Conservation (phyloP, 257 asterid genomes). For the Primulina eburnea region DNA sequence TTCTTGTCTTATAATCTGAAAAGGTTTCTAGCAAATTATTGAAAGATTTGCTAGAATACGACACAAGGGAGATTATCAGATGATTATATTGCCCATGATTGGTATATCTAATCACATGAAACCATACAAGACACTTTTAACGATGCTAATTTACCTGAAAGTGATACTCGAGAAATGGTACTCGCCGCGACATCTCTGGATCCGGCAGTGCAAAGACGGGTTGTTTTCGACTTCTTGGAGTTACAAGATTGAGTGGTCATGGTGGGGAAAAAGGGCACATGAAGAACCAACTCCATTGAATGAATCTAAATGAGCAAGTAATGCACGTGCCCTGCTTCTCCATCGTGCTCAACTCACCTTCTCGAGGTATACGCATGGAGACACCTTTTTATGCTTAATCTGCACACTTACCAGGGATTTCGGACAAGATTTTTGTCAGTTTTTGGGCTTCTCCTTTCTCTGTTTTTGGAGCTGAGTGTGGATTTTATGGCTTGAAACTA, state of each 20-base stretch:
- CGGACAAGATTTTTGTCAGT: constrained; percentile 3
- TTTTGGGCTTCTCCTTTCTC: neutral
- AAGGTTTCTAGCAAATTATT: too few species aligned
- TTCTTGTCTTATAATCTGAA: too few species aligned
- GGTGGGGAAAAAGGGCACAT: constrained; percentile 69
- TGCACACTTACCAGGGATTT: neutral
- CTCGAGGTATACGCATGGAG: constrained; percentile 1
- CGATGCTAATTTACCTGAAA: constrained; percentile 17
- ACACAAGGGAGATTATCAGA: neutral
- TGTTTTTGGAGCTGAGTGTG: neutral
- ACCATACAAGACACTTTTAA: neutral
- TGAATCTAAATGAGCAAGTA: constrained; percentile 46
- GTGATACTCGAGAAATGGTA: constrained; percentile 3
- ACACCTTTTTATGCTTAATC: neutral
- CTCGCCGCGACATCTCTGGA: neutral
- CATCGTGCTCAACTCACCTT: constrained; percentile 82
- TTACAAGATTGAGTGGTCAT: constrained; percentile 46
- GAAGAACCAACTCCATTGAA: constrained; percentile 49
- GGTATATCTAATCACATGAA: neutral
- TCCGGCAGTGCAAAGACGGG: neutral
- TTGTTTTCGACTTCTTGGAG: too few species aligned
- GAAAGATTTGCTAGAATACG: neutral
- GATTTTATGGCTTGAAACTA: constrained; percentile 17
- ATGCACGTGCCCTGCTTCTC: constrained; percentile 99
- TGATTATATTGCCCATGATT: neutral